Conservation (phyloP, 2,329 filamentous ascomycete species). For the Trichoderma sp. region DNA sequence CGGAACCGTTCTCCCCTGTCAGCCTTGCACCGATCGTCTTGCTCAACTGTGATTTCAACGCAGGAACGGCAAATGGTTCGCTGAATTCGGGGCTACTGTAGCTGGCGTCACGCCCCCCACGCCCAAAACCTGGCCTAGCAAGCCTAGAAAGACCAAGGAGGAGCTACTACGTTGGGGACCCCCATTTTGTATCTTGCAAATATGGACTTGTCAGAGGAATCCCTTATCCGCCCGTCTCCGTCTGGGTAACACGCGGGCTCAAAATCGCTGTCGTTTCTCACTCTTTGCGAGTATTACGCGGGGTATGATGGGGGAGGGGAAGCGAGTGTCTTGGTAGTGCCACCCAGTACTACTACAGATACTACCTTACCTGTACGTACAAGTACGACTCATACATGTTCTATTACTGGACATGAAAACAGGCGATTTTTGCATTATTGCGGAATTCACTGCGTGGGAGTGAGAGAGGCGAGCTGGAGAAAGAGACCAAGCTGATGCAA, state of each 20-base stretch:
- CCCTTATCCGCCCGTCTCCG: constrained; percentile 12
- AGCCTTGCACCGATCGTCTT: constrained; percentile 14
- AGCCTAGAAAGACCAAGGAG: not conserved
- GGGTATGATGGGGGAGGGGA: not conserved
- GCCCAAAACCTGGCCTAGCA: not conserved
- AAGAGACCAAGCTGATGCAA: constrained; percentile 5
- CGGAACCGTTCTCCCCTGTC: constrained; percentile 13
- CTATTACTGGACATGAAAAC: not conserved
- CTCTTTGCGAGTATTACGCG: not conserved
- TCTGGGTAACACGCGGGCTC: not conserved
- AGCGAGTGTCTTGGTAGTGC: not conserved
- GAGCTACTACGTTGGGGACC: not conserved
- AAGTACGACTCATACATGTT: not conserved
- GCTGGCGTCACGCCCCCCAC: constrained; percentile 5
- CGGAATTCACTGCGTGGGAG: not conserved
- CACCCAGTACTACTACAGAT: not conserved
- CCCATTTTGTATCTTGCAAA: constrained; percentile 17
- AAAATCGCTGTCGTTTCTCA: not conserved
- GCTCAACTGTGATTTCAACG: constrained; percentile 7
- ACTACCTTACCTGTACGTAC: not conserved
- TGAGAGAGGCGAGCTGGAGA: not conserved
- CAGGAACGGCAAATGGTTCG: constrained; percentile 16
- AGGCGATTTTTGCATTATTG: not conserved
- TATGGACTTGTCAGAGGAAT: constrained; percentile 8
- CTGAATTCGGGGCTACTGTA: not conserved